A percentile compares a stretch with the other conserved stretches of the same genome.
Evolutionary conservation across 2,329 filamentous ascomycete genomes (phyloP).

Genomic region (Arthrobotrys sphaeroides): DNA sequence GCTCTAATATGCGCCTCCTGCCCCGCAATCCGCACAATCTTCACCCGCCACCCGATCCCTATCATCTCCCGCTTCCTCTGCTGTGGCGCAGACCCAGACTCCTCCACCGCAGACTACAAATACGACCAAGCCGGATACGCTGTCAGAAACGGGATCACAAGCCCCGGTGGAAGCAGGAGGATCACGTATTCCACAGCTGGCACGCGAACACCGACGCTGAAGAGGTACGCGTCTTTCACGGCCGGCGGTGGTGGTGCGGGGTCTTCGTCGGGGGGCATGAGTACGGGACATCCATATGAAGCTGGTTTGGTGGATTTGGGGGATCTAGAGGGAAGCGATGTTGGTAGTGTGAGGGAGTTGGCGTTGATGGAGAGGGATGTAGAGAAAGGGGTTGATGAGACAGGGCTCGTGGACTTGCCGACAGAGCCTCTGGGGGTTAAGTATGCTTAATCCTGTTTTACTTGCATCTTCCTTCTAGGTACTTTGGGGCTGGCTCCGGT

Average conservation of each 20-base stretch:
- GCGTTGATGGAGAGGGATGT: neutral
- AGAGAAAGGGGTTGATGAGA: neutral
- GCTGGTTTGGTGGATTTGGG: neutral
- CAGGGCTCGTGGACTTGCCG: neutral
- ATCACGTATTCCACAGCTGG: neutral
- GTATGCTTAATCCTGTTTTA: neutral
- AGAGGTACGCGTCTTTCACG: no score
- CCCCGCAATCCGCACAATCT: conserved; percentile 25
- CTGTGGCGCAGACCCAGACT: neutral
- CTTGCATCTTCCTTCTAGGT: neutral
- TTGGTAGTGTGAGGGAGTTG: neutral
- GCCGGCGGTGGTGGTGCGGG: no score
- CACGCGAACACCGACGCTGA: neutral
- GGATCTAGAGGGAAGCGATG: neutral
- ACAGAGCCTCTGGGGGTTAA: neutral
- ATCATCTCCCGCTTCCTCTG: neutral
- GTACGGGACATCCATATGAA: conserved; percentile 14
- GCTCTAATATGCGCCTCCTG: conserved; percentile 30
- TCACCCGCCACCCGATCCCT: neutral
- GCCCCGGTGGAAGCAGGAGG: neutral
- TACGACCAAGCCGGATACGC: neutral
- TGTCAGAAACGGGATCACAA: neutral
- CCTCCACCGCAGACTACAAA: neutral
- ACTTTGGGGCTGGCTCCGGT: neutral
- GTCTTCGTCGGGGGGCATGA: neutral